Base-by-base conservation (phyloP, 2,329 filamentous ascomycete species). In the Calycina herbarum region DNA sequence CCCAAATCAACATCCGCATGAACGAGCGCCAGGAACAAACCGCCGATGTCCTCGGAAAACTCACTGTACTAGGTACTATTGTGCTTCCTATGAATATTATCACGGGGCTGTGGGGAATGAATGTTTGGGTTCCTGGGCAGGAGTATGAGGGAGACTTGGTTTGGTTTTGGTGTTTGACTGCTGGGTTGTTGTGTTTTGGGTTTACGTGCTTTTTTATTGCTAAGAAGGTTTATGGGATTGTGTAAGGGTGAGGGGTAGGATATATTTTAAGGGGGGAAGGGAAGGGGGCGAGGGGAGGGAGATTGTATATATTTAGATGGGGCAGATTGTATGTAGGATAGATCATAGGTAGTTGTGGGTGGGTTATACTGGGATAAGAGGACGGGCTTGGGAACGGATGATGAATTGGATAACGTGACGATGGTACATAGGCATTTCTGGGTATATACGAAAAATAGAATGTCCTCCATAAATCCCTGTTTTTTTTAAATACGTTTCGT, bases 41-140 rank as follows among this genome's bases (percentile, higher is more conserved):
- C 1, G 93, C 93, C 51, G 94, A 99, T 76, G 93, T 97, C 1
- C 85, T 99, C 13, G 94, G 94, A 69, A 97, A 95, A 78, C 85
- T 99, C 67, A 98, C 95, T 0, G 95, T 99, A 0, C 83, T 99
- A 0, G 95, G 95, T 70, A 99, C 95, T 5, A 98, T 99, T 71
- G 94, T 99, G 2, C 82, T 99, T 64, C 95, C 95, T 11, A 97
- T 99, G 94, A 99, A 99, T 77, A 96, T 99, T 76, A 94, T 99
- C 74, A 98, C 95, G 2, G 95, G 95, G 71, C 88, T 98, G 73
- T 99, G 94, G 94, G 95, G 94, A 61, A 98, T 98, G 94, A 99
- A 99, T 82, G 91, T 94, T 42, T 93, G 92, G 82, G 95, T 99
- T 0, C 95, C 95, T 0, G 95, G 95, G 1, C 94, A 98, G 77